Base-by-base conservation (phyloP, 306 rosid species). In the Medicago lupulina region DNA sequence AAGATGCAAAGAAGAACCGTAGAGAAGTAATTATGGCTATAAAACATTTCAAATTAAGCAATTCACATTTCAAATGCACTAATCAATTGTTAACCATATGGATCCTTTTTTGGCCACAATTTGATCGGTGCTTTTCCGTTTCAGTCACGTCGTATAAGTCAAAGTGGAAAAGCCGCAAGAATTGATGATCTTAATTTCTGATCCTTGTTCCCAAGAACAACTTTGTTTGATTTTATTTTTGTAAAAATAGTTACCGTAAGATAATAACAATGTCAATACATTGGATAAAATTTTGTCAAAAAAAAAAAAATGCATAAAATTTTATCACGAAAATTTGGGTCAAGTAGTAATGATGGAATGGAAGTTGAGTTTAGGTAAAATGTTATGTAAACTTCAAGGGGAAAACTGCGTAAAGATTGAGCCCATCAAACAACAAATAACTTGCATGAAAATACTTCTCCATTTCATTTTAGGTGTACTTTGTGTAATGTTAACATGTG, bases 41-140 rank as follows among this genome's bases (percentile, higher is more conserved):
- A 59, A 69, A 15, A 41, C 40, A 77, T 58, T 49, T 23, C 21
- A 74, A 46, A 28, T 8, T 41, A 21, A 11, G 38, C 15, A 23
- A 57, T 21, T 51, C 63, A 50, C 25, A 51, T 41, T 70, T 58
- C 3, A 34, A 70, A 38, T 38, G 71, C 18, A 18, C 36, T 4
- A 21, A 19, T 10, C 62, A 41, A 40, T 14, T 8, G 69, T 40
- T 59, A 74, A 73, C 49, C 34, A 19, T 23, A 38, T 63, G 73
- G 19, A 25, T 16, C 66, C 28, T 54, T 46, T 38, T 79, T 11
- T 10, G 40, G 46, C 31, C 68, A 25, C 36, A 65, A 73, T 53
- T 51, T 43, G 59, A 44, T 9, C 0, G 7, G 70, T 38, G 83
- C 9, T 74, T 78, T 80, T 67, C 76, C 80, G 79, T 80, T 74